Conservation (phyloP, 345 rosid species). For the Pseudoturritis turrita region DNA sequence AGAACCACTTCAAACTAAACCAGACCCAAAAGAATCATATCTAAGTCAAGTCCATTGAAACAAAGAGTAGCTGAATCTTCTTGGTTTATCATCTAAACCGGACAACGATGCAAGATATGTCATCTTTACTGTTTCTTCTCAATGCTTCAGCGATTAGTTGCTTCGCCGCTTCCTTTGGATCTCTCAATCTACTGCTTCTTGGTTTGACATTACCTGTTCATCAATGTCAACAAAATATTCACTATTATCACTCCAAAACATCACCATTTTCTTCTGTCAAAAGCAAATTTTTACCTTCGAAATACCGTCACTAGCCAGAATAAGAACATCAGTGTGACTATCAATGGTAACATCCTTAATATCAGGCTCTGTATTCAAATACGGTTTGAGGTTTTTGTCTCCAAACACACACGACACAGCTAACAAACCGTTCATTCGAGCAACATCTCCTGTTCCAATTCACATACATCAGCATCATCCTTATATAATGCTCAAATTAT, state of each 20-base stretch:
- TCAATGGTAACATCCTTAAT: conserved; percentile 37
- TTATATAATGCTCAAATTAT: background rate
- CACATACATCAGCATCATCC: background rate
- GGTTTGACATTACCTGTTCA: conserved; percentile 53
- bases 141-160: conserved; percentile 41
- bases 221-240: no score
- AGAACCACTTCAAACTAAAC: background rate
- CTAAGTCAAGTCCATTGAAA: background rate
- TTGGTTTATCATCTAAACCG: conserved; percentile 38
- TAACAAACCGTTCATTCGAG: conserved; percentile 70
- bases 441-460: conserved; percentile 56
- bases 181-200: conserved; percentile 54
- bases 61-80: background rate
- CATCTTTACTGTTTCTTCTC: conserved; percentile 55
- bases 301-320: conserved; percentile 73
- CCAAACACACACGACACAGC: conserved; percentile 81
- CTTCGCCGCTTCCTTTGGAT: conserved; percentile 54
- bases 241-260: background rate
- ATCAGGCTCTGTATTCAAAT: conserved; percentile 63
- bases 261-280: background rate
- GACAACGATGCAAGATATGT: conserved; percentile 65
- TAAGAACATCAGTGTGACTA: conserved; percentile 36
- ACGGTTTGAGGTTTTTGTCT: conserved; percentile 66
- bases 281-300: conserved; percentile 44
- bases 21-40: background rate